Base-by-base conservation (phyloP, 2,329 filamentous ascomycete species). In the Verruconis gallopava region DNA sequence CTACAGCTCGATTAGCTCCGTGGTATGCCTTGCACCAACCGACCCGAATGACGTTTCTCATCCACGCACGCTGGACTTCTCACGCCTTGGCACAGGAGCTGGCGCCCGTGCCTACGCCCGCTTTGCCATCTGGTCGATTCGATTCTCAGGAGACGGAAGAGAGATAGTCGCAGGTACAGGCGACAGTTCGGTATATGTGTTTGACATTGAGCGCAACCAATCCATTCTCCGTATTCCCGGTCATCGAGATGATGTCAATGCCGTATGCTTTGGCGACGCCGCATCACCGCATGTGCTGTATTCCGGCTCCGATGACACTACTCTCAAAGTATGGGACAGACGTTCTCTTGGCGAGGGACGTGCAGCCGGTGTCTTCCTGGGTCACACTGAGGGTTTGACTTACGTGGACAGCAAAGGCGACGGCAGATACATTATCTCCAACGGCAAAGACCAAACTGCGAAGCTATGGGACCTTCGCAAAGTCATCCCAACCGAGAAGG, bases 381-480 rank as follows among this genome's bases (percentile, higher is more conserved):
- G 75, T 4, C 75, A 79, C 51, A 79, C 73, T 0, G 75, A 79
- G 56, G 75, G 75, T 4, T 51, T 80, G 38, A 79, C 76, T 0
- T 79, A 78, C 47, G 74, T 80, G 22, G 76, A 79, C 55, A 89
- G 81, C 60, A 89, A 96, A 69, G 85, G 83, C 32, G 85, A 94
- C 53, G 77, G 78, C 2, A 75, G 89, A 44, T 96, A 96, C 58
- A 81, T 96, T 5, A 73, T 98, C 19, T 88, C 81, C 50, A 98
- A 98, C 53, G 85, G 78, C 47, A 98, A 96, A 57, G 91, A 98
- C 55, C 91, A 96, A 60, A 89, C 80, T 33, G 93, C 93, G 76
- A 96, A 96, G 62, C 71, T 98, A 0, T 98, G 91, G 91, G 91
- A 98, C 58, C 59, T 95, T 43, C 73, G 89, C 40, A 93, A 84